Percentiles rank a stretch among this genome's conserved stretches.
These are phyloP conservation scores for Diaporthe caulivora DNA, from an alignment of 2,329 filamentous ascomycete species.

Conservation along the genomic window DNA sequence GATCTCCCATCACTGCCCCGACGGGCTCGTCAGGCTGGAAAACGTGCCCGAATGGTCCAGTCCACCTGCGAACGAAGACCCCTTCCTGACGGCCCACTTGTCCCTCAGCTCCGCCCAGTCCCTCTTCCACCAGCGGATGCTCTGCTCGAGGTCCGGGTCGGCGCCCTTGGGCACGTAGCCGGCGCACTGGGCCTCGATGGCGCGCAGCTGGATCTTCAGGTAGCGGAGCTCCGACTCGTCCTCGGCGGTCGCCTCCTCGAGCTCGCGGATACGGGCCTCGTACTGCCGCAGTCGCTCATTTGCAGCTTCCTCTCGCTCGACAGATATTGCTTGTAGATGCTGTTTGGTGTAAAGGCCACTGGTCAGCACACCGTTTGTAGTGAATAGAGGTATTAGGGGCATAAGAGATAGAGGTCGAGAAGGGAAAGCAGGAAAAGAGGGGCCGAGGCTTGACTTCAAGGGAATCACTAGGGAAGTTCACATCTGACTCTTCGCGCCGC, in stretches of 20 bases:
- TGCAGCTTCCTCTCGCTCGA: slow-evolving; percentile 68
- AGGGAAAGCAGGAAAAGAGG: not conserved
- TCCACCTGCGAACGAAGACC: slow-evolving; percentile 19
- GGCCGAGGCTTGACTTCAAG: not conserved
- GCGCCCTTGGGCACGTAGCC: slow-evolving; percentile 60
- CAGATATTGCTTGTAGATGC: slow-evolving; percentile 73
- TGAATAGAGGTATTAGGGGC: not conserved
- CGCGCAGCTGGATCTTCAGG: slow-evolving; percentile 72
- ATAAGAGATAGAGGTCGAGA: not conserved
- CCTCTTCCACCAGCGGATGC: slow-evolving; percentile 71
- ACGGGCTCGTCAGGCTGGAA: slow-evolving; percentile 30
- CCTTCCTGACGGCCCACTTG: slow-evolving; percentile 35
- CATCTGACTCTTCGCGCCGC: slow-evolving; percentile 71
- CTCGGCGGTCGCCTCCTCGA: slow-evolving; percentile 68
- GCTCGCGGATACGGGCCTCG: slow-evolving; percentile 67
- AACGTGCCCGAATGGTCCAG: slow-evolving; percentile 29
- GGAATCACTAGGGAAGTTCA: slow-evolving; percentile 31
- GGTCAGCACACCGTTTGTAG: slow-evolving; percentile 45
- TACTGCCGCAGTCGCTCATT: slow-evolving; percentile 71
- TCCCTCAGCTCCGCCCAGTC: slow-evolving; percentile 64
- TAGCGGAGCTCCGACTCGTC: slow-evolving; percentile 72
- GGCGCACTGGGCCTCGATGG: slow-evolving; percentile 70
- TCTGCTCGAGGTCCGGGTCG: slow-evolving; percentile 68
- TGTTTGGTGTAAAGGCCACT: slow-evolving; percentile 44
- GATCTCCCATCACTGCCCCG: not conserved